Evolutionary conservation across 148 eudicot species (phyloP), one percentile per base, ranked within the genome.

Genomic region (Rhododendron mucronatum): DNA sequence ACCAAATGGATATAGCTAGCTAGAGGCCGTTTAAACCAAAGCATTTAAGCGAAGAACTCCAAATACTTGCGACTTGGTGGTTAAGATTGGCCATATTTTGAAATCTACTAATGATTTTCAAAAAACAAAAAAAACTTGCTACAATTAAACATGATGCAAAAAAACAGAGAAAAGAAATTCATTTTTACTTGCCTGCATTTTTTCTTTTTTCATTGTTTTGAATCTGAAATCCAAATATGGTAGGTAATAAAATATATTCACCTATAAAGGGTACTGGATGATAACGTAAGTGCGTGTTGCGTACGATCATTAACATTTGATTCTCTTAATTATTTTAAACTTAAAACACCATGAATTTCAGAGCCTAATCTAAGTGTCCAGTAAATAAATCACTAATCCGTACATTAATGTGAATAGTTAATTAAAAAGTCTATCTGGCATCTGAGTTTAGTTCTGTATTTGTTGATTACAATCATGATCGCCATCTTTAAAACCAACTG

Each of bases 301-400:
- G 50, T 82, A 37, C 15, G 83, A 80, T 80, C 65, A 80, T 51
- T 78, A 47, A 23, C 81, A 47, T 78, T 45, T 44, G 81, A 78
- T 78, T 69, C 75, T 28, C 37, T 69, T 69, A 67, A 28, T 13
- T 69, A 26, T 28, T 69, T 69, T 69, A 69, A 69, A 1, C 75
- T 4, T 15, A 69, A 69, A 69, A 69, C 75, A 69, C 37, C 75
- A 69, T 69, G 30, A 69, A 69, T 4, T 69, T 69, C 75, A 69
- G 75, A 26, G 75, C 75, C 75, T 69, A 69, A 69, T 69, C 37
- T 69, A 69, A 1, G 75, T 69, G 16, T 12, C 15, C 3, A 28
- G 37, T 69, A 30, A 69, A 69, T 28, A 26, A 69, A 69, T 69
- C 14, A 26, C 75, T 69, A 69, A 28, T 13, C 75, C 37, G 16